These are phyloP conservation scores for Phytophthora vignae DNA, from an alignment of 352 stramenopile genomes.

Conservation along the genomic window DNA sequence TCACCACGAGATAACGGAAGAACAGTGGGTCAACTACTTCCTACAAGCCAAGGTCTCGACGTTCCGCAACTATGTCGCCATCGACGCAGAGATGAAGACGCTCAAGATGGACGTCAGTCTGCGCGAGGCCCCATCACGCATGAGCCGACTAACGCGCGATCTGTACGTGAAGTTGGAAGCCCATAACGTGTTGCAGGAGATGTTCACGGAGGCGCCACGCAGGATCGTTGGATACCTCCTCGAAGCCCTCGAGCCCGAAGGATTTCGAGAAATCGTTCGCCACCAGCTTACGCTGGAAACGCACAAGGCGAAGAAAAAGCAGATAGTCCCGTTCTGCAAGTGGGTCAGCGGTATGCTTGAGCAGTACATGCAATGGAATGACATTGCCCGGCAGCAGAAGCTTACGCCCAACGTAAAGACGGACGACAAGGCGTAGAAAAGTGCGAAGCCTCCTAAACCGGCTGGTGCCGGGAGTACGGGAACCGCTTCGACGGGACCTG, in stretches of 20 bases:
- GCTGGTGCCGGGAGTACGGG: too few relatives aligned
- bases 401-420: not conserved
- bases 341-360: not conserved
- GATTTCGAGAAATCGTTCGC: not conserved
- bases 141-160: not conserved
- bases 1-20: slow-evolving; percentile 3
- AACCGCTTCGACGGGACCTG: too few relatives aligned
- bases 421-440: too few relatives aligned
- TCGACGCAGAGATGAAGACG: slow-evolving; percentile 5
- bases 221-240: not conserved
- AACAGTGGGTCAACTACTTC: slow-evolving; percentile 11
- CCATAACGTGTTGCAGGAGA: not conserved
- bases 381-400: not conserved
- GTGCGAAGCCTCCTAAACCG: too few relatives aligned
- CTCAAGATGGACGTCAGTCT: not conserved
- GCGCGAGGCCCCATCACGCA: slow-evolving; percentile 1
- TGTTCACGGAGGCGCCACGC: not conserved
- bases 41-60: slow-evolving; percentile 7
- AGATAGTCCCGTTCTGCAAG: not conserved
- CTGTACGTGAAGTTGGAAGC: slow-evolving; percentile 12
- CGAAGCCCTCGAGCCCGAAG: not conserved
- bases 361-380: not conserved
- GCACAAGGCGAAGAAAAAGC: not conserved
- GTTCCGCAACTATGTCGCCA: slow-evolving; percentile 6
- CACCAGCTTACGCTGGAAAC: not conserved